Evolutionary conservation across 441 rosid genomes (phyloP), one percentile per base, ranked within the genome.

Genomic region (Biscutella laevigata): DNA sequence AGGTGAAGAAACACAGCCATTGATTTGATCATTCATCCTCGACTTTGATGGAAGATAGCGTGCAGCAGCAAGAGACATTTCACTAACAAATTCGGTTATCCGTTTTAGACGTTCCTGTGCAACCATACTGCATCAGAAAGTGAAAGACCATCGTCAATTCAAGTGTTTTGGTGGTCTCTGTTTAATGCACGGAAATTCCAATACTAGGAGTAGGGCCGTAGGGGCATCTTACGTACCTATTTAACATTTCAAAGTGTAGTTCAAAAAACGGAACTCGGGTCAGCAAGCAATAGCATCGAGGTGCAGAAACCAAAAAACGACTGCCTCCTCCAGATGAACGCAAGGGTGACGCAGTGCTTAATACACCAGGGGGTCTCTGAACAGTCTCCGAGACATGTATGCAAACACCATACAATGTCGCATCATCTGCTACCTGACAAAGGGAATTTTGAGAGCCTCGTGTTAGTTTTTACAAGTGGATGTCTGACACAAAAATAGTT

Each of bases 31-130:
- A 7, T 73, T 67, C 53, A 28, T 39, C 61, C 75, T 78, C 26
- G 84, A 33, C 3, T 42, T 40, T 24, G 76, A 74, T 63, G 80
- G 79, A 48, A 47, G 35, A 22, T 50, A 62, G 69, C 74, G 73
- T 26, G 72, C 59, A 38, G 70, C 71, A 34, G 78, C 66, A 33
- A 76, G 73, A 36, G 95, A 79, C 75, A 85, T 61, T 68, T 86
- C 97, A 66, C 62, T 73, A 59, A 86, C 77, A 75, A 86, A 82
- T 47, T 81, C 81, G 16, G 95, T 88, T 64, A 88, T 82, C 65
- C 96, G 71, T 62, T 82, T 82, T 69, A 92, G 75, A 44, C 98
- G 97, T 79, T 92, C 98, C 72, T 92, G 98, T 43, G 98, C 84
- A 57, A 88, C 77, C 65, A 92, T 84, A 60, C 98, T 92, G 89